phyloP scores from a whole-genome alignment of 306 rosid genomes.

The Dalbergia oliveri region DNA sequence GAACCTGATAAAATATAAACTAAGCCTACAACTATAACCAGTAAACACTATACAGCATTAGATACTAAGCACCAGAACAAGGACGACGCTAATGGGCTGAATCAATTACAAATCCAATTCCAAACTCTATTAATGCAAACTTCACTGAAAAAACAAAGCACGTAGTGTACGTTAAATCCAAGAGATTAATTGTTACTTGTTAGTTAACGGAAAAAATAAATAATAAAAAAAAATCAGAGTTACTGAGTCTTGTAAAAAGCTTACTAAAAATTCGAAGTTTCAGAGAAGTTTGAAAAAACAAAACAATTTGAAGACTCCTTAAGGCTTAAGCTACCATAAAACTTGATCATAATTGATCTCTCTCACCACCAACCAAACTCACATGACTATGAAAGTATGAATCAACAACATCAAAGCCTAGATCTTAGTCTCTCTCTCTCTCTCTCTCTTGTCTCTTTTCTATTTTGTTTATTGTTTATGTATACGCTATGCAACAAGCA shows the following conservation, averaged over 20 bases:
- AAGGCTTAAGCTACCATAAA: neutral
- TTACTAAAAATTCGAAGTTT: neutral
- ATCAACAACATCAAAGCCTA: conserved; percentile 22
- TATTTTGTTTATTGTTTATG: neutral
- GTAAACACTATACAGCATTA: no score
- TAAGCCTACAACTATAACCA: no score
- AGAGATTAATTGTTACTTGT: neutral
- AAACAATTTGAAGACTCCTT: neutral
- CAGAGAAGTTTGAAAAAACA: neutral
- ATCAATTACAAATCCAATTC: neutral
- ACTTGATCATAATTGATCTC: neutral
- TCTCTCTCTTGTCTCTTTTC: neutral
- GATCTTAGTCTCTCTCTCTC: conserved; percentile 12
- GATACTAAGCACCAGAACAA: no score
- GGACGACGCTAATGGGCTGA: neutral
- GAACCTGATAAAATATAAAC: no score
- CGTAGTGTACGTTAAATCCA: neutral
- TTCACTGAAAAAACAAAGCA: neutral
- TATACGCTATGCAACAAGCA: neutral
- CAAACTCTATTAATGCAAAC: conserved; percentile 8
- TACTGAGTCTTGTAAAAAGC: neutral
- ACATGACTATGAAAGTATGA: neutral
- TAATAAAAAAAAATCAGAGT: conserved; percentile 1
- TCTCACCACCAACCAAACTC: neutral
- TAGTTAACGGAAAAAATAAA: no score